Percentiles rank a stretch among this genome's conserved stretches.
phyloP scores from a whole-genome alignment of 768 basidiomycete genomes.

The Termitomyces sp. region DNA sequence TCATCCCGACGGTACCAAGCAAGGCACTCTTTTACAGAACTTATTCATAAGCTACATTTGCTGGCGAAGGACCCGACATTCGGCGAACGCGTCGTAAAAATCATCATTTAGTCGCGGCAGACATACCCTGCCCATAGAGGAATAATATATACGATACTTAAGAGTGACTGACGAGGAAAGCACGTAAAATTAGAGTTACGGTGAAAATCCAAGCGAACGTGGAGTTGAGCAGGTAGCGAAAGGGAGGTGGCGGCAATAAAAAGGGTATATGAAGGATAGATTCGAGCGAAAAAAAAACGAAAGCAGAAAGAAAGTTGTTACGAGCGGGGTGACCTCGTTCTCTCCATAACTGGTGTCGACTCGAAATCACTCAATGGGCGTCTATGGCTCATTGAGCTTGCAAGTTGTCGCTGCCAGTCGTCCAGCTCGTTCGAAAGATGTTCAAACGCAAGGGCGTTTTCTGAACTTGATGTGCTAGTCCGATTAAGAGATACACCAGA shows the following conservation, averaged over 20 bases:
- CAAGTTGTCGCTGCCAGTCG: constrained; percentile 83
- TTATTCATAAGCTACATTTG: no score
- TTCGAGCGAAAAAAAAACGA: constrained; percentile 25
- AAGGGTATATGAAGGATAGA: constrained; percentile 48
- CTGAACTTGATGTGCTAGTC: constrained; percentile 77
- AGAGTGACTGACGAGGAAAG: constrained; percentile 25
- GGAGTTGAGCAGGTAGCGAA: constrained; percentile 23
- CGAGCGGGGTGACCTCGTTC: constrained; percentile 57
- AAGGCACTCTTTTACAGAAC: no score
- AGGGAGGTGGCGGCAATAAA: constrained; percentile 24
- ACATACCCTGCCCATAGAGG: constrained; percentile 26
- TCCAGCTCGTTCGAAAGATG: constrained; percentile 79
- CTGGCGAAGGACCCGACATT: neutral
- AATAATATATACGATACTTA: constrained; percentile 32
- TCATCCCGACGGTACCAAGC: no score
- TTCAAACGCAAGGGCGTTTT: constrained; percentile 74
- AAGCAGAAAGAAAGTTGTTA: constrained; percentile 27
- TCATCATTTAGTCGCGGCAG: constrained; percentile 22
- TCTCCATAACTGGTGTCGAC: constrained; percentile 50
- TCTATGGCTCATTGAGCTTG: constrained; percentile 73
- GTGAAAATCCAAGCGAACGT: constrained; percentile 57
- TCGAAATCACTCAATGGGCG: constrained; percentile 74
- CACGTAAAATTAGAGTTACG: constrained; percentile 31
- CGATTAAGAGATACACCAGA: constrained; percentile 58
- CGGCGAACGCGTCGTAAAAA: neutral